Evolutionary conservation across 345 rosid genomes (phyloP), one percentile per base, ranked within the genome.

Genomic region (Turnera subulata): DNA sequence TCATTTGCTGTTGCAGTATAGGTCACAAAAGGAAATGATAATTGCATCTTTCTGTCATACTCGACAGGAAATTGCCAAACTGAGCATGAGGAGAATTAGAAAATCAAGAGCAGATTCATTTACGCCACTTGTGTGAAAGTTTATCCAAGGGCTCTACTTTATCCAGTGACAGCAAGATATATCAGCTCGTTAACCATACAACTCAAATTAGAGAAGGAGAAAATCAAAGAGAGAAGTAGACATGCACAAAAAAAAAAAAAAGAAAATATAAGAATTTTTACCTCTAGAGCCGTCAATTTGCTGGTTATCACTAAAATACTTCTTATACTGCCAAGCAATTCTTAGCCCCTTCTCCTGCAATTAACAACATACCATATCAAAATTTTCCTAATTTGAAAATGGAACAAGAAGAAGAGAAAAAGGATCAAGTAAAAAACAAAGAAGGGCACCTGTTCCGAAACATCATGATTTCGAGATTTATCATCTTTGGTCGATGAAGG

Each of bases 321-420:
- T 87, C 73, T 78, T 80, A 48, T 90, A 90, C 71, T 90, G 95
- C 95, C 97, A 87, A 67, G 95, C 95, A 53, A 90, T 90, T 72
- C 97, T 87, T 80, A 87, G 64, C 11, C 74, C 78, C 61, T 78
- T 86, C 35, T 78, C 89, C 97, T 90, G 73, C 58, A 72, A 46
- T 47, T 57, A 38, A 42, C 26, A n/a, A 47, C 19, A 65, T 5
- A 56, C 5, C 15, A 12, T 0, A 5, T 16, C 4, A n/a, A 55
- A 47, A 38, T 38, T 42, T 23, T 11, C 51, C 13, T 29, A 11
- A 11, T 16, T 11, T 5, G 9, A 33, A 16, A 33, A 9, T 15
- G 16, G 11, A 14, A 50, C 20, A 24, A 24, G 18, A 40, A 44
- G 53, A 58, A 55, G 39, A 53, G 26, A 42, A 17, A 63, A 46